phyloP scores from a whole-genome alignment of 2,329 filamentous ascomycete genomes.

The Penicillium sp. region DNA sequence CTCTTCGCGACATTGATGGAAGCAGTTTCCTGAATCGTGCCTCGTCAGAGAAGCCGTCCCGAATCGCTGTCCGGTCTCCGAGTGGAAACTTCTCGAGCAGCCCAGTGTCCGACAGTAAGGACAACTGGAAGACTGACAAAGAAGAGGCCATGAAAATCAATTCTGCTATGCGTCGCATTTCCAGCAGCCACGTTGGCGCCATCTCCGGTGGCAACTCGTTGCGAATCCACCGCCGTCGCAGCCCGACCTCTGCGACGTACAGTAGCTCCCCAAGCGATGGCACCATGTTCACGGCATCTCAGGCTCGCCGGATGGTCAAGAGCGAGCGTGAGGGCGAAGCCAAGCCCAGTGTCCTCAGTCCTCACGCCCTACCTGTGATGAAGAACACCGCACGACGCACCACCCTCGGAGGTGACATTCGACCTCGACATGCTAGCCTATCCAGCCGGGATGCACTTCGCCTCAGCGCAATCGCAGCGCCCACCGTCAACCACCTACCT shows the following conservation, averaged over 20 bases:
- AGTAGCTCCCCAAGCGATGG: slow-evolving; percentile 61
- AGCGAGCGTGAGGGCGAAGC: slow-evolving; percentile 61
- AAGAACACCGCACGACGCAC: slow-evolving; percentile 54
- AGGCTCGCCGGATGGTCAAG: slow-evolving; percentile 69
- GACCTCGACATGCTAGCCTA: slow-evolving; percentile 44
- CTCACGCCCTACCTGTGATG: slow-evolving; percentile 61
- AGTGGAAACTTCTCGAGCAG: slow-evolving; percentile 42
- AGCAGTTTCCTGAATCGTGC: slow-evolving; percentile 54
- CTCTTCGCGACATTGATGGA: slow-evolving; percentile 58
- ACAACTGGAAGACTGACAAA: slow-evolving; percentile 51
- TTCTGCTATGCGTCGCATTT: slow-evolving; percentile 61
- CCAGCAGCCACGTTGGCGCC: slow-evolving; percentile 47
- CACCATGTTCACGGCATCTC: slow-evolving; percentile 65
- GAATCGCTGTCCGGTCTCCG: slow-evolving; percentile 45
- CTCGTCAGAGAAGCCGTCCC: slow-evolving; percentile 46
- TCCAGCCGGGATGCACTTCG: slow-evolving; percentile 45
- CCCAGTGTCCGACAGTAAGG: slow-evolving; percentile 52
- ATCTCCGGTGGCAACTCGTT: slow-evolving; percentile 44
- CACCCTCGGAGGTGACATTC: slow-evolving; percentile 47
- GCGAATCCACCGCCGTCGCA: slow-evolving; percentile 58
- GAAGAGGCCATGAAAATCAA: slow-evolving; percentile 59
- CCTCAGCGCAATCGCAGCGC: slow-evolving; percentile 43
- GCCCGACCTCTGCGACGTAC: slow-evolving; percentile 55
- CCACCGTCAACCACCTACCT: slow-evolving; percentile 38
- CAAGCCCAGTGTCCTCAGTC: slow-evolving; percentile 63